Base-by-base conservation (phyloP, 192 early-diverging fungal species). In the Podila epicladia region DNA sequence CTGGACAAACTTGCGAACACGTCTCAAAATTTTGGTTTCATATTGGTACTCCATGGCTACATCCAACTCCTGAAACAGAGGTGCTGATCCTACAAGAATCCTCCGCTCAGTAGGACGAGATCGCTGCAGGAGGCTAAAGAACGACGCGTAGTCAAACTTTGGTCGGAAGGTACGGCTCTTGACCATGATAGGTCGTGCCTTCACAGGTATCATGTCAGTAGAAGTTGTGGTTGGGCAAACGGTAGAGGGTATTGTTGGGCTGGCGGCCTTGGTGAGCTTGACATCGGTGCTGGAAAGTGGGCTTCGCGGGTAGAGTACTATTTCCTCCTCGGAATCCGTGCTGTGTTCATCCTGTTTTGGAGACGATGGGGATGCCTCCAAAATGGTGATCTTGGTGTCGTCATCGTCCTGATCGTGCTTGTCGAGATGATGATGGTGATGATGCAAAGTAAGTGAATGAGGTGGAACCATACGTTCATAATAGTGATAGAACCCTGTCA, bases 31-130 rank as follows among this genome's bases (percentile, higher is more conserved):
- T 8, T 72, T 82, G 2, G 82, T 73, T 8, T 86, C 79, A 35
- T 86, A 86, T 9, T 62, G 67, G 13, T 79, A 64, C 12, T 73
- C 60, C 58, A 64, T 19, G 0, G 85, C 85, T 48, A 67, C 64
- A 41, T 82, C 83, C 26, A 86, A 68, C 33, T 73, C 62, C 33
- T 86, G 85, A 58, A 71, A 76, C 15, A 86, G 62, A 13, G 85
- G 85, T 3, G 71, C 71, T 6, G 85, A 86, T 11, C 83, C 85
- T 0, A 86, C 85, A 35, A 86, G 61, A 41, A 86, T 74, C 58
- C 58, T 71, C 22, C 83, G 82, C 8, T 41, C 71, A 11, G 70
- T 58, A 26, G 50, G 41, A 41, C 85, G 69, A 26, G 62, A 59
- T 33, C 83, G 71, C 59, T 73, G 68, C 20, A 84, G 32, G 15